Evolutionary conservation across 2,329 filamentous ascomycete species (phyloP).

Genomic region (Fusarium brachygibbosum): DNA sequence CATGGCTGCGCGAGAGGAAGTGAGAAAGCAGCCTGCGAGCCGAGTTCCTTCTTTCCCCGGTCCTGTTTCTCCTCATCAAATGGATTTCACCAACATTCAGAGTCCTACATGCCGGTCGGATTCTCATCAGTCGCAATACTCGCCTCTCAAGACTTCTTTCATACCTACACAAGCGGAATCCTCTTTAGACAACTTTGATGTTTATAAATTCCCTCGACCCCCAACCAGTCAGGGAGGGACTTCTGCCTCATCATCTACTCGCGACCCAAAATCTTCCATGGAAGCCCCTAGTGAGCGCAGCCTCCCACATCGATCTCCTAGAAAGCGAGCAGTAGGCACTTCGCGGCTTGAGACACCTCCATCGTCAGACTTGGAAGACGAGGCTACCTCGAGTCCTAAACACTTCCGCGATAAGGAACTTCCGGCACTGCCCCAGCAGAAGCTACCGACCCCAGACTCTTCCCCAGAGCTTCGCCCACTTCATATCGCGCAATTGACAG

Average conservation of each 20-base stretch:
- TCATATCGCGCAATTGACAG: conserved; percentile 47
- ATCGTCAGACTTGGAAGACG: conserved; percentile 53
- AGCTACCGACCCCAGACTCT: conserved; percentile 52
- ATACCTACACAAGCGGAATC: conserved; percentile 42
- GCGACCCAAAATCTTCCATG: conserved; percentile 39
- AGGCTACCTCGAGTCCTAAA: conserved; percentile 28
- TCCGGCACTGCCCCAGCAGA: conserved; percentile 45
- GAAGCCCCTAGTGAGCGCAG: conserved; percentile 47
- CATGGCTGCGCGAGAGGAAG: conserved; percentile 70
- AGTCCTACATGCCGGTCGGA: conserved; percentile 28
- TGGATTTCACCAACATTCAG: conserved; percentile 30
- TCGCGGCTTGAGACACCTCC: conserved; percentile 53
- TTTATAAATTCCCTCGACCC: conserved; percentile 57
- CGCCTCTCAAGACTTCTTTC: conserved; percentile 48
- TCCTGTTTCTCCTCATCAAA: conserved; percentile 35
- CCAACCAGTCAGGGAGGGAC: conserved; percentile 49
- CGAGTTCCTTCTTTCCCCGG: conserved; percentile 51
- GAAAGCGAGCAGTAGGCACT: conserved; percentile 38
- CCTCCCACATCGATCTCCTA: conserved; percentile 46
- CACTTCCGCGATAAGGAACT: conserved; percentile 49
- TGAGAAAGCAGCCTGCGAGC: conserved; percentile 49
- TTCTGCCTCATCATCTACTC: conserved; percentile 45
- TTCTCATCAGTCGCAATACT: conserved; percentile 33
- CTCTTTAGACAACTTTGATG: conserved; percentile 51
- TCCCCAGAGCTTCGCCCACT: conserved; percentile 54